These are phyloP conservation scores for Euryodendron excelsum DNA, from an alignment of 148 eudicot species.

Conservation along the genomic window DNA sequence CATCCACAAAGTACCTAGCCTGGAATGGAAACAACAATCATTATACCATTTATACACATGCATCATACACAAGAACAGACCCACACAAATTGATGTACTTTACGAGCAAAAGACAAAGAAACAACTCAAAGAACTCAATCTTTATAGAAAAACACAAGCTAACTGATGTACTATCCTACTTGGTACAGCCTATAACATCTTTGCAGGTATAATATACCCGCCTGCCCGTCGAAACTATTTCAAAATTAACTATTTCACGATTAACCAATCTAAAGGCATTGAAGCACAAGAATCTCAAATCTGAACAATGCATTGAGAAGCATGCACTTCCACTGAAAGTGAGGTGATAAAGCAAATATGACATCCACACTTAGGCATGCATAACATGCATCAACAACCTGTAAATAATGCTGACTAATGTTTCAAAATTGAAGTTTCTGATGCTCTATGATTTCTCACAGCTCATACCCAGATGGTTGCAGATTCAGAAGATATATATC, in stretches of 20 bases:
- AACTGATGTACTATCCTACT: background rate
- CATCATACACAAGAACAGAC: constrained; percentile 3
- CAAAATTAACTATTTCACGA: background rate
- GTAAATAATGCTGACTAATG: no score
- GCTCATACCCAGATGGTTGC: no score
- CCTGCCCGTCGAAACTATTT: background rate
- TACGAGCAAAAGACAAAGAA: background rate
- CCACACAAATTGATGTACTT: background rate
- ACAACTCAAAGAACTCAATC: background rate
- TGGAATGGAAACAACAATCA: constrained; percentile 28
- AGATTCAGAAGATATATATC: no score
- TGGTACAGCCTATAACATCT: background rate
- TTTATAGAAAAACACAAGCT: background rate
- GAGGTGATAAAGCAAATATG: no score
- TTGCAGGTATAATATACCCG: background rate
- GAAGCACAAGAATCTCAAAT: background rate
- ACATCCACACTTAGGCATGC: no score
- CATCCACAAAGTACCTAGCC: constrained; percentile 78
- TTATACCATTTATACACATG: background rate
- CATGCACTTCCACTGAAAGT: no score
- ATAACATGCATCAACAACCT: no score
- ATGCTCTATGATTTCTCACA: no score
- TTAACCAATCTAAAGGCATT: background rate
- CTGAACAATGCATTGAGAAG: no score
- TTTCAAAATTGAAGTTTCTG: no score